Percentiles rank a stretch among this genome's conserved stretches.
Conservation (phyloP, 176 grass and related monocot species). For the Aegilops umbellulata region DNA sequence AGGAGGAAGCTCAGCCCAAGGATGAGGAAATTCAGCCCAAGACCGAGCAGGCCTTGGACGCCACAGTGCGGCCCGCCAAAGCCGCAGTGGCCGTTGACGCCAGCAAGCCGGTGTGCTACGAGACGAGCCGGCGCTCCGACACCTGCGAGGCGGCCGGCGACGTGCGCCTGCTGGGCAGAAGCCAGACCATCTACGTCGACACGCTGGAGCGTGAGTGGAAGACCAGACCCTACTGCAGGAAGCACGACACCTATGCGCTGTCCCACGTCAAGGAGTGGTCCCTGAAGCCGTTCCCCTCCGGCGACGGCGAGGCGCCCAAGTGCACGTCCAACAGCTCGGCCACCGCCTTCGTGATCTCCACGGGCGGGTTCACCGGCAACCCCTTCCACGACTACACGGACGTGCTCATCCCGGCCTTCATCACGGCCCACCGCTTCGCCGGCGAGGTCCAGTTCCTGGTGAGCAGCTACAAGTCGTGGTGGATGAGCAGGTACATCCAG, state of each 20-base stretch:
- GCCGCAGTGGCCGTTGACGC: neutral
- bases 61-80: neutral
- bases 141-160: constrained; percentile 62
- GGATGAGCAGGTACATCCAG: constrained; percentile 54
- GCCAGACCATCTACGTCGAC: constrained; percentile 32
- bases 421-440: constrained; percentile 43
- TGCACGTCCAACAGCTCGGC: constrained; percentile 56
- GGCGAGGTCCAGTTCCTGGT: constrained; percentile 75
- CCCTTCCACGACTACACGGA: constrained; percentile 94
- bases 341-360: constrained; percentile 50
- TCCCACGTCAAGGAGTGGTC: constrained; percentile 56
- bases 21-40: constrained; percentile 11
- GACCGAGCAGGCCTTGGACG: neutral
- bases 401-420: constrained; percentile 77
- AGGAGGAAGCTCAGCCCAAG: neutral
- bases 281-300: constrained; percentile 23
- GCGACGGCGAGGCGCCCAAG: neutral
- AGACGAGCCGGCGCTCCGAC: constrained; percentile 57
- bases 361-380: constrained; percentile 75
- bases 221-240: constrained; percentile 58
- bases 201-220: constrained; percentile 39
- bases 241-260: constrained; percentile 46
- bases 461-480: constrained; percentile 66
- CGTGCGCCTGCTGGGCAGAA: constrained; percentile 36
- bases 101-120: constrained; percentile 40